phyloP scores from a whole-genome alignment of 129 eudicot genomes.

The Escallonia rubra region DNA sequence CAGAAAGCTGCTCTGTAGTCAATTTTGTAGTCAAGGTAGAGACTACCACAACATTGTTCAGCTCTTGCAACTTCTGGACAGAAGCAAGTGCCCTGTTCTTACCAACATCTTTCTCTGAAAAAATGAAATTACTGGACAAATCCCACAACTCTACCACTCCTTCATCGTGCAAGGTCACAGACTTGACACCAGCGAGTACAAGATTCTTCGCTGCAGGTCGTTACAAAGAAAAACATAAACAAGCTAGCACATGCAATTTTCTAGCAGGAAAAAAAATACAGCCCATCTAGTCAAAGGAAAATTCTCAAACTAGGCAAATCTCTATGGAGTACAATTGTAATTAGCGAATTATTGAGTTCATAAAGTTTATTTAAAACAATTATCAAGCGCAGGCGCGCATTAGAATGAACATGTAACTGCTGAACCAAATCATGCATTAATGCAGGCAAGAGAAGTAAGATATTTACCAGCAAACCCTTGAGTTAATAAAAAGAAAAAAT shows the following conservation, averaged over 20 bases:
- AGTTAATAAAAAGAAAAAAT: too few relatives aligned
- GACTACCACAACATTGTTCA: slow-evolving; percentile 87
- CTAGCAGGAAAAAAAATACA: not conserved
- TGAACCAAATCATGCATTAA: too few relatives aligned
- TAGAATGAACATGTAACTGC: too few relatives aligned
- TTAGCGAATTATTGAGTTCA: too few relatives aligned
- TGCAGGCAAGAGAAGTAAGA: too few relatives aligned
- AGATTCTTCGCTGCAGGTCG: slow-evolving; percentile 75
- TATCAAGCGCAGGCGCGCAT: too few relatives aligned
- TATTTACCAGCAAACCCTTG: too few relatives aligned
- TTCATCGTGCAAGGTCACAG: slow-evolving; percentile 94
- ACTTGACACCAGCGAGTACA: slow-evolving; percentile 89
- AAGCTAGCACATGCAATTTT: not conserved
- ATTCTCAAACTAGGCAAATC: too few relatives aligned
- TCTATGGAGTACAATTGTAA: too few relatives aligned
- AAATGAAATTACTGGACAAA: slow-evolving; percentile 77
- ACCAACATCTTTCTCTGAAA: slow-evolving; percentile 82
- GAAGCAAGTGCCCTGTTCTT: slow-evolving; percentile 88
- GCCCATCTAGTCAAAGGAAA: too few relatives aligned
- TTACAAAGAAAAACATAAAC: not conserved
- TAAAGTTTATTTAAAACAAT: too few relatives aligned
- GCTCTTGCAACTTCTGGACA: slow-evolving; percentile 90
- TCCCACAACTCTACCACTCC: slow-evolving; percentile 90
- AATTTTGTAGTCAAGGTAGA: slow-evolving; percentile 62
- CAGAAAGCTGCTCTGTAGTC: slow-evolving; percentile 73